Evolutionary conservation across 1,139 yeast species (phyloP).

Genomic region (Petasospora rhodanensis): DNA sequence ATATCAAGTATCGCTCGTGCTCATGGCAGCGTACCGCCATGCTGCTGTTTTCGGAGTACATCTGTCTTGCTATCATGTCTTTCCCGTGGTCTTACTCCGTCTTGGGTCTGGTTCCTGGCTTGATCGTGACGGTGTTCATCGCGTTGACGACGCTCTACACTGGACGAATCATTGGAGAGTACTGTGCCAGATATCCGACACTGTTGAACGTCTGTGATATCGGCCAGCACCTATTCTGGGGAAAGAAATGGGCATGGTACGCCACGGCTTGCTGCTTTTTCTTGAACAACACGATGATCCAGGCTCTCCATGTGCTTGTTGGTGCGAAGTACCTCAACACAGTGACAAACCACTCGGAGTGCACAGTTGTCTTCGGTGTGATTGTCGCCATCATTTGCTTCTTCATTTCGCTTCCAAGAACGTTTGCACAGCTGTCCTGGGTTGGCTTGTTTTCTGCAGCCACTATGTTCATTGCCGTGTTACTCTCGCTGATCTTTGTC

Average conservation of each 20-base stretch:
- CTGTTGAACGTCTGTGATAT: conserved; percentile 52
- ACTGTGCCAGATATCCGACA: conserved; percentile 49
- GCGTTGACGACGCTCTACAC: conserved; percentile 50
- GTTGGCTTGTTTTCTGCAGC: conserved; percentile 49
- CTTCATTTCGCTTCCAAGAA: conserved; percentile 49
- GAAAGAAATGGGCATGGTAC: conserved; percentile 49
- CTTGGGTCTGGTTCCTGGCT: conserved; percentile 53
- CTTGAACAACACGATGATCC: conserved; percentile 50
- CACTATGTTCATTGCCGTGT: conserved; percentile 53
- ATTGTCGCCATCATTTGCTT: conserved; percentile 45
- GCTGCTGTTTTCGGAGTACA: conserved; percentile 52
- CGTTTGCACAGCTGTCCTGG: conserved; percentile 46
- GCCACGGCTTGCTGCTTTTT: conserved; percentile 51
- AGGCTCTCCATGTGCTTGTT: conserved; percentile 53
- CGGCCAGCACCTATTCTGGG: conserved; percentile 53
- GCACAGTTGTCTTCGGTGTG: conserved; percentile 48
- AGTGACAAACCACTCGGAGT: conserved; percentile 42
- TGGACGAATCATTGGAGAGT: conserved; percentile 48
- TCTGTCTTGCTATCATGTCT: conserved; percentile 57
- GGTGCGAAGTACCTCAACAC: conserved; percentile 58
- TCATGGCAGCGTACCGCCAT: conserved; percentile 59
- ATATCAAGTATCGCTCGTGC: conserved; percentile 47
- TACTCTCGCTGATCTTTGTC: conserved; percentile 49
- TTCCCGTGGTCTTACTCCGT: conserved; percentile 63
- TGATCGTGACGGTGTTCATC: conserved; percentile 47